Conservation (phyloP, 73 alveolate genomes). For the Tetrahymena thermophila region DNA sequence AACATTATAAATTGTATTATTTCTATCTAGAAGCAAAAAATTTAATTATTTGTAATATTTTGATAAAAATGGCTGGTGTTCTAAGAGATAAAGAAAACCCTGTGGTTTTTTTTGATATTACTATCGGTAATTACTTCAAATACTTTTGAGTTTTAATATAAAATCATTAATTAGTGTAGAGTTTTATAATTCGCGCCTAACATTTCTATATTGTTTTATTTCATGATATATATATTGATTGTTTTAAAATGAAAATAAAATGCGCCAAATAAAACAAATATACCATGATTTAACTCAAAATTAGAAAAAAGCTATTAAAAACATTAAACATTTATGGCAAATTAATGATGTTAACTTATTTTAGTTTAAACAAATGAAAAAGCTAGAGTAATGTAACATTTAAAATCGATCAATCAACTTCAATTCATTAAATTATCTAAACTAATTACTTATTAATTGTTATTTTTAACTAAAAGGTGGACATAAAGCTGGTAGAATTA, state of each 20-base stretch:
- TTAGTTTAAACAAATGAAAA: no score
- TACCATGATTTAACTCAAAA: no score
- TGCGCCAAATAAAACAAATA: conserved; percentile 20
- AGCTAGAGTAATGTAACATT: not conserved
- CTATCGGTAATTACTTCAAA: not conserved
- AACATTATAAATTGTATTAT: not conserved
- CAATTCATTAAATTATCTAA: no score
- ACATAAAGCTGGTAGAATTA: conserved; percentile 61
- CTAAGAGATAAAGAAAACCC: conserved; percentile 22
- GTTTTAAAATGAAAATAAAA: conserved; percentile 19
- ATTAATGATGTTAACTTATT: no score
- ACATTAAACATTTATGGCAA: no score
- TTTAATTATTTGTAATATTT: not conserved
- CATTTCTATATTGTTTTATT: not conserved
- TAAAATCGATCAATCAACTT: no score
- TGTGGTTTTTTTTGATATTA: conserved; percentile 32
- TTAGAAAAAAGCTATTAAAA: no score
- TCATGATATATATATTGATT: not conserved
- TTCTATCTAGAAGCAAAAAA: not conserved
- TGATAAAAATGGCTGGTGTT: not conserved
- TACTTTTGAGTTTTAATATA: not conserved
- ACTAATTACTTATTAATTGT: not conserved
- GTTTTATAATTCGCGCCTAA: not conserved
- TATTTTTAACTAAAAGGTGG: conserved; percentile 48
- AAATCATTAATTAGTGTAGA: not conserved